phyloP scores from a whole-genome alignment of 306 rosid genomes.

The Gillenia trifoliata region DNA sequence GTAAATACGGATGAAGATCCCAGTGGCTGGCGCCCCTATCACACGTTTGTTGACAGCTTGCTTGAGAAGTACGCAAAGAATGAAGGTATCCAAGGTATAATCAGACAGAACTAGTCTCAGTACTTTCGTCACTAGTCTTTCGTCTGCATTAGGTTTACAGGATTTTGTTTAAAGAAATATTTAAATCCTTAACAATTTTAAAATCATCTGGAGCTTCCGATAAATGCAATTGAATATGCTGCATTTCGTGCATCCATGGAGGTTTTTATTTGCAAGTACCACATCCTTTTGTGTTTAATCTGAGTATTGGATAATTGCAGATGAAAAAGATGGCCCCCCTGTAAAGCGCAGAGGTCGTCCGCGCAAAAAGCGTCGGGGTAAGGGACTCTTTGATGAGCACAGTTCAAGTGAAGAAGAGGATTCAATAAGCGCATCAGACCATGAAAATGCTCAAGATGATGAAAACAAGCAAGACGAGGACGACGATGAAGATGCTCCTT shows the following conservation, averaged over 20 bases:
- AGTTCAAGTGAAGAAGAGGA: slow-evolving; percentile 85
- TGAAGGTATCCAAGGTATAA: slow-evolving; percentile 70
- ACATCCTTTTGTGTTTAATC: slow-evolving; percentile 6
- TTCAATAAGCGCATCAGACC: slow-evolving; percentile 80
- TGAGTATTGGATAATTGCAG: slow-evolving; percentile 38
- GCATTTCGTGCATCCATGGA: neutral
- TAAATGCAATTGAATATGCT: neutral
- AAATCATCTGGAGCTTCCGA: neutral
- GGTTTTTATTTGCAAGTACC: neutral
- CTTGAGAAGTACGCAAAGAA: slow-evolving; percentile 76
- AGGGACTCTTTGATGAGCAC: slow-evolving; percentile 84
- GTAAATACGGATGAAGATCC: slow-evolving; percentile 86
- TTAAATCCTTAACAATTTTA: neutral
- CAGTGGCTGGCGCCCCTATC: slow-evolving; percentile 96
- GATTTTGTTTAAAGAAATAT: neutral
- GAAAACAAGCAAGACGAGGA: slow-evolving; percentile 54
- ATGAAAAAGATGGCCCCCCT: slow-evolving; percentile 69
- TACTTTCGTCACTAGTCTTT: neutral
- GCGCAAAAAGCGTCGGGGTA: slow-evolving; percentile 65
- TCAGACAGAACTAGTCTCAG: neutral
- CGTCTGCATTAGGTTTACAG: neutral
- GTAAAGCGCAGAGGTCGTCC: slow-evolving; percentile 90
- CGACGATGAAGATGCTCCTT: slow-evolving; percentile 69
- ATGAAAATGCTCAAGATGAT: slow-evolving; percentile 57
- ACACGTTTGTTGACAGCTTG: slow-evolving; percentile 55